Conservation (phyloP, 768 basidiomycete species). For the Lactifluus volemus region DNA sequence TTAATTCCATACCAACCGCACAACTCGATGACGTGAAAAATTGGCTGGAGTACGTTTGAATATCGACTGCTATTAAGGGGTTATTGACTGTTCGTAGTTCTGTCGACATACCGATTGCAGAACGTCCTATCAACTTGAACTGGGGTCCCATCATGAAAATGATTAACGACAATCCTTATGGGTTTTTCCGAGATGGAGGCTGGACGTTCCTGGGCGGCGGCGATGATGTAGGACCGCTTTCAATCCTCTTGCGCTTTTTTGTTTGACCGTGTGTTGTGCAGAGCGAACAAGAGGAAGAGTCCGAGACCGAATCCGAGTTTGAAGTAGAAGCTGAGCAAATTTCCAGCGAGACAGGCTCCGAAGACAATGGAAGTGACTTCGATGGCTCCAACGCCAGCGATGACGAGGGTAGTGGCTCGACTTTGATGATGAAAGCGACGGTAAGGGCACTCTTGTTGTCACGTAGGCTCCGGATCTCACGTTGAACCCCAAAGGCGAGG, state of each 20-base stretch:
- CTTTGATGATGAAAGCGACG: constrained; percentile 56
- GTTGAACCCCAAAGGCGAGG: constrained; percentile 49
- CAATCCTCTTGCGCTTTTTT: neutral
- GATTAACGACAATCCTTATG: constrained; percentile 90
- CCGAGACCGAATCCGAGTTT: constrained; percentile 56
- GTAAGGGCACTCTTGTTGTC: constrained; percentile 24
- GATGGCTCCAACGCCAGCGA: constrained; percentile 45
- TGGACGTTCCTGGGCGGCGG: constrained; percentile 85
- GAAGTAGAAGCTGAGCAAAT: constrained; percentile 36
- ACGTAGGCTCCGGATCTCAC: constrained; percentile 3
- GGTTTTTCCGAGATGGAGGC: constrained; percentile 94
- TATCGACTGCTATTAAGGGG: neutral
- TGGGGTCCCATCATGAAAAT: constrained; percentile 99
- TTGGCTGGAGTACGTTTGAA: constrained; percentile 82
- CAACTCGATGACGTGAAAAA: constrained; percentile 97
- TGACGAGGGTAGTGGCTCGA: constrained; percentile 57
- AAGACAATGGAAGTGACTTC: constrained; percentile 46
- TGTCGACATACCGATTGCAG: constrained; percentile 92
- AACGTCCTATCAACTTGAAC: constrained; percentile 94
- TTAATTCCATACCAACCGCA: constrained; percentile 88
- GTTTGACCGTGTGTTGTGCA: constrained; percentile 20
- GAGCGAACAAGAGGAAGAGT: constrained; percentile 55
- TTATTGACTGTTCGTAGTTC: constrained; percentile 45
- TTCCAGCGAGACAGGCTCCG: constrained; percentile 27
- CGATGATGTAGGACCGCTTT: constrained; percentile 42